Percentiles rank a stretch among this genome's conserved stretches.
phyloP scores from a whole-genome alignment of 2,329 filamentous ascomycete genomes.

The Podosphaera fusca region DNA sequence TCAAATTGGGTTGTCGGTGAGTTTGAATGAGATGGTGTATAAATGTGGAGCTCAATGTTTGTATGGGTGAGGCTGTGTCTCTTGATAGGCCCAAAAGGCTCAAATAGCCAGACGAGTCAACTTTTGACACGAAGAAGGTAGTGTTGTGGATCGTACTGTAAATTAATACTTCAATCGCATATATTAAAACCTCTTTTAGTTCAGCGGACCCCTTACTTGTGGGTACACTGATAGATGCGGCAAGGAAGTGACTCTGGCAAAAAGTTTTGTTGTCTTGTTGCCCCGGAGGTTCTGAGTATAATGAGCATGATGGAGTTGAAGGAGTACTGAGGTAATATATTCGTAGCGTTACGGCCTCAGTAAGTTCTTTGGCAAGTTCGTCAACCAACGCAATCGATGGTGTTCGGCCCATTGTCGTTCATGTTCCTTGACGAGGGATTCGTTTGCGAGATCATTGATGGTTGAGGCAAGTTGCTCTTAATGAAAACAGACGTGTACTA shows the following conservation, averaged over 20 bases:
- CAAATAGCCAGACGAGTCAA: constrained; percentile 83
- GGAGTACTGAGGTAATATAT: constrained; percentile 77
- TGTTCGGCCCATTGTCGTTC: no score
- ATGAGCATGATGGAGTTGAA: constrained; percentile 46
- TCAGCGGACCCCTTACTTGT: constrained; percentile 9
- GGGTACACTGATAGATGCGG: constrained; percentile 24
- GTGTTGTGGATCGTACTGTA: constrained; percentile 63
- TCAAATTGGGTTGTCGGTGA: constrained; percentile 37
- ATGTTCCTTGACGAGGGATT: no score
- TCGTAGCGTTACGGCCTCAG: constrained; percentile 33
- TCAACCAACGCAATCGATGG: constrained; percentile 8
- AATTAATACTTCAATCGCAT: constrained; percentile 70
- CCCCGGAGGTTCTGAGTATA: constrained; percentile 59
- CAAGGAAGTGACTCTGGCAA: constrained; percentile 63
- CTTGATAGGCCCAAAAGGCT: constrained; percentile 38
- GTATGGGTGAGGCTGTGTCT: constrained; percentile 47
- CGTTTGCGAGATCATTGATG: no score
- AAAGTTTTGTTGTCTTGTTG: constrained; percentile 54
- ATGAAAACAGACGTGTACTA: no score
- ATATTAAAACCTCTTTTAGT: constrained; percentile 33
- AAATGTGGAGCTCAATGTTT: constrained; percentile 51
- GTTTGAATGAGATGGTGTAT: constrained; percentile 49
- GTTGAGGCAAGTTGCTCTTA: no score
- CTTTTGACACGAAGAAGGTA: constrained; percentile 87
- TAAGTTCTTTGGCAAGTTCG: constrained; percentile 20